Evolutionary conservation across 2,329 filamentous ascomycete genomes (phyloP), one percentile per base, ranked within the genome.

Genomic region (Fonsecaea nubica): DNA sequence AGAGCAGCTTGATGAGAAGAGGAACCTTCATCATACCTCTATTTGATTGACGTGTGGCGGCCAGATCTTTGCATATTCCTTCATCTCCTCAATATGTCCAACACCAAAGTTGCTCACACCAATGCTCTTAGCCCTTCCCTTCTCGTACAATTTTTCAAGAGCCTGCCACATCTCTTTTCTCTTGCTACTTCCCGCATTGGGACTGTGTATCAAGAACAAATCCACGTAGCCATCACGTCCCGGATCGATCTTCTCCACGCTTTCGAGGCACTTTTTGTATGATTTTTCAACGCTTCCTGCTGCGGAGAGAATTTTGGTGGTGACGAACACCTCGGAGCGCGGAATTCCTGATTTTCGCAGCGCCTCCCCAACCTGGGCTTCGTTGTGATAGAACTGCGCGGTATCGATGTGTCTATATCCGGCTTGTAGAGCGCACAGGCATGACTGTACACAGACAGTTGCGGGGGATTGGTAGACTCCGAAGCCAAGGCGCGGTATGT

Each of bases 41-140:
- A 92, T 87, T 76, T 92, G 90, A 74, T 92, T 91, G 6, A 90
- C 87, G 53, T 86, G 84, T n/a, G 90, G 90, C 57, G 89, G 89
- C 84, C 85, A 91, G 2, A 86, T 78, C 55, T 83, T 84, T n/a
- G 88, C 89, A 75, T 87, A 89, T 33, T 77, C 75, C 76, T 86
- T 89, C 80, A 92, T 82, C 76, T 90, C 87, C 74, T 92, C 86
- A 30, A 92, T 85, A 74, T 91, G 87, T 52, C 84, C 82, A 56
- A 88, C 84, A 2, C 88, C 87, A 72, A 86, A 92, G 74, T 92
- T 92, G 76, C 88, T 90, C 60, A 92, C 89, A 0, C 90, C 90
- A 72, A 92, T 91, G 42, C 83, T 84, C 77, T 83, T 87, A 50
- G 86, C 83, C 70, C 82, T 86, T 4, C 88, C 89, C 69, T 88